These are phyloP conservation scores for Elongisporangium senticosum DNA, from an alignment of 352 stramenopile species.

Conservation along the genomic window DNA sequence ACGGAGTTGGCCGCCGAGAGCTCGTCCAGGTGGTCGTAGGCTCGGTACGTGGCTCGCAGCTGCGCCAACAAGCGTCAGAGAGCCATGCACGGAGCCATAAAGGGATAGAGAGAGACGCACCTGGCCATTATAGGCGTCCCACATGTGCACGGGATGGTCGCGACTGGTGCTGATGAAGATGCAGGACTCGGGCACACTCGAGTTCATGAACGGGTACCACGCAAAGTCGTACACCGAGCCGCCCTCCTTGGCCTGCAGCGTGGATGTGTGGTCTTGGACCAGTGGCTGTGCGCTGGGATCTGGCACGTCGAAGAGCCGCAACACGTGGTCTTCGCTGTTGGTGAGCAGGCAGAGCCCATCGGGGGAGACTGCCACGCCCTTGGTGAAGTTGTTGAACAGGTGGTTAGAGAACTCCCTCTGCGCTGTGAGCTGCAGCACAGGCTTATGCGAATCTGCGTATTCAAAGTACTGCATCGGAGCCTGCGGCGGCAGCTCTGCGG, in stretches of 20 bases:
- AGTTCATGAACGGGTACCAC: slow-evolving; percentile 88
- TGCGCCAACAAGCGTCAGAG: background rate
- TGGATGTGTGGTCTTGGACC: slow-evolving; percentile 11
- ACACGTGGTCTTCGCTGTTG: slow-evolving; percentile 72
- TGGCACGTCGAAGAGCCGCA: slow-evolving; percentile 74
- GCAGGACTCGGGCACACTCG: slow-evolving; percentile 62
- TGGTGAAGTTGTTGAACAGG: slow-evolving; percentile 66
- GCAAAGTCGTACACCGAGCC: slow-evolving; percentile 83
- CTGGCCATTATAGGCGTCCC: slow-evolving; percentile 85
- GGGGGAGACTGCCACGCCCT: slow-evolving; percentile 65
- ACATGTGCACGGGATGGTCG: slow-evolving; percentile 89
- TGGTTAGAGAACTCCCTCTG: background rate
- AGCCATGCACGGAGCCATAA: background rate
- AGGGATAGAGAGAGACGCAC: slow-evolving; percentile 5
- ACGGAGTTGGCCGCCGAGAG: slow-evolving; percentile 70
- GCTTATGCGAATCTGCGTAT: background rate
- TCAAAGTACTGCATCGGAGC: background rate
- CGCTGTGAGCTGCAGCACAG: background rate
- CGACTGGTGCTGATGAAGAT: slow-evolving; percentile 83
- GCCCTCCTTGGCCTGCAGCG: slow-evolving; percentile 64
- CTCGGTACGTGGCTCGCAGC: slow-evolving; percentile 76
- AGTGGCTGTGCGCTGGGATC: background rate
- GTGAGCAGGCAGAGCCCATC: slow-evolving; percentile 85
- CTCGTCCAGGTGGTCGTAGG: slow-evolving; percentile 86
- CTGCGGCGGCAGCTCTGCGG: background rate